Percentiles rank a stretch among this genome's conserved stretches.
These are phyloP conservation scores for Metarhizium album DNA, from an alignment of 2,329 filamentous ascomycete species.

Conservation along the genomic window DNA sequence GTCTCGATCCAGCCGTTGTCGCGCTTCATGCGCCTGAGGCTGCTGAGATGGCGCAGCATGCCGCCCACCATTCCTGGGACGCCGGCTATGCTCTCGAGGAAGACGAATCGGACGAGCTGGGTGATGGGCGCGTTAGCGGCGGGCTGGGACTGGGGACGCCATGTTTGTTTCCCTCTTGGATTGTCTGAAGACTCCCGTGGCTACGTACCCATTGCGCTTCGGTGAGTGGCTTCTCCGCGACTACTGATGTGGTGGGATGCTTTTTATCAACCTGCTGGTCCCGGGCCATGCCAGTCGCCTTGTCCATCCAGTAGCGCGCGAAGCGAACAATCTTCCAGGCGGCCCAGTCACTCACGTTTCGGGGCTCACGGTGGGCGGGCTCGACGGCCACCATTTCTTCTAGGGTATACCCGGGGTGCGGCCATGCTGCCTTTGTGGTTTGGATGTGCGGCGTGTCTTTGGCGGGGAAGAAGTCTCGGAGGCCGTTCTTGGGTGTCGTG, in stretches of 20 bases:
- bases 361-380: conserved; percentile 66
- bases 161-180: too few species aligned
- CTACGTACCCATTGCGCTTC: conserved; percentile 67
- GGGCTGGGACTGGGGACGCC: too few species aligned
- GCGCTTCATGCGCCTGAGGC: conserved; percentile 72
- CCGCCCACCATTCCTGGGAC: conserved; percentile 96
- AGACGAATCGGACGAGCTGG: conserved; percentile 71
- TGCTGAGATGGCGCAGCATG: conserved; percentile 82
- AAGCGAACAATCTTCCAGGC: conserved; percentile 69
- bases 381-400: conserved; percentile 66
- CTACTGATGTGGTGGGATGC: conserved; percentile 43
- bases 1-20: conserved; percentile 98
- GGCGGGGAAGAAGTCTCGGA: conserved; percentile 52
- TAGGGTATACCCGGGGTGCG: conserved; percentile 62
- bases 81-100: conserved; percentile 87
- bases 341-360: conserved; percentile 63
- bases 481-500: conserved; percentile 32
- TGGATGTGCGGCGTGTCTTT: conserved; percentile 52
- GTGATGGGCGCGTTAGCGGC: background rate
- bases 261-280: conserved; percentile 56
- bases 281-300: conserved; percentile 62
- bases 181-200: too few species aligned
- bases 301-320: conserved; percentile 70
- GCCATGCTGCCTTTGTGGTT: conserved; percentile 55
- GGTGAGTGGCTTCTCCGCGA: conserved; percentile 52